Conservation (phyloP, 2,329 filamentous ascomycete genomes). For the Fusarium sp. region DNA sequence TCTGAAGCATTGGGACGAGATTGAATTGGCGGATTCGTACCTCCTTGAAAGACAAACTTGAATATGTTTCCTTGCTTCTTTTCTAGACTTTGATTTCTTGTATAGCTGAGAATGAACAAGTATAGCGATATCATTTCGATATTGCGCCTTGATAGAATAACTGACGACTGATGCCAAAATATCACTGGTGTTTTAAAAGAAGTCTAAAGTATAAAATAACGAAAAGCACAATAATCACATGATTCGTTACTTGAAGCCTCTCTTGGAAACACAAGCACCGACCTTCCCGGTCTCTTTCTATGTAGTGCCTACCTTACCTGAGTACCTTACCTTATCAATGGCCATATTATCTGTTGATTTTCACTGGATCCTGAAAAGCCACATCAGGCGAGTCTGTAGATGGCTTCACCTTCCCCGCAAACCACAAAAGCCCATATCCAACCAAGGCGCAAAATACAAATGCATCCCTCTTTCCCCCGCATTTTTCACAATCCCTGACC, state of each 20-base stretch:
- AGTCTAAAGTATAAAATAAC: neutral
- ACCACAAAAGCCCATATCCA: neutral
- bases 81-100: too few species aligned
- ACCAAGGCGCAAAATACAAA: neutral
- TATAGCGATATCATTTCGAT: neutral
- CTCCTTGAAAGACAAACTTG: too few species aligned
- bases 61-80: neutral
- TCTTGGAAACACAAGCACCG: neutral
- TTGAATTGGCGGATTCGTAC: neutral
- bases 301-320: neutral
- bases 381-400: neutral
- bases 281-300: neutral
- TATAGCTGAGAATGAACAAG: neutral
- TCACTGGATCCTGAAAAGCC: neutral
- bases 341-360: neutral
- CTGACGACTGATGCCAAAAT: too few species aligned
- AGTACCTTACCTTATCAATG: neutral
- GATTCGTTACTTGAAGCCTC: neutral
- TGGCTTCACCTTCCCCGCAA: constrained; percentile 10
- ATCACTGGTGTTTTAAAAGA: too few species aligned
- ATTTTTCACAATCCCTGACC: neutral
- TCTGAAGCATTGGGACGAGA: too few species aligned
- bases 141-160: neutral
- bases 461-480: neutral
- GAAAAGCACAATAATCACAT: neutral